A percentile compares a stretch with the other conserved stretches of the same genome.
phyloP scores from a whole-genome alignment of 306 rosid genomes.

The Fragaria nilgerrensis region DNA sequence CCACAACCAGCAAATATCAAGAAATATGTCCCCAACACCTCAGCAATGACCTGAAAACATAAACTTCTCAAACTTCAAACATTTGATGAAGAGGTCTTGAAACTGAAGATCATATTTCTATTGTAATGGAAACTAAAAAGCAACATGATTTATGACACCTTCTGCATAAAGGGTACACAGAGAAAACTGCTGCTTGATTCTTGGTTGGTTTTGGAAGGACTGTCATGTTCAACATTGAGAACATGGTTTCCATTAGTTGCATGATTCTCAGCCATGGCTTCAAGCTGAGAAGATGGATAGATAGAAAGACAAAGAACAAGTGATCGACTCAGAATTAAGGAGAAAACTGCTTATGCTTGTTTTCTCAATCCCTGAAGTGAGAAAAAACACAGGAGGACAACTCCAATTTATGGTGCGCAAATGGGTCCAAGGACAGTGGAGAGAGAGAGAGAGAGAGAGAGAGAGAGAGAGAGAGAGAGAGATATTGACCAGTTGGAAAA shows the following conservation, averaged over 20 bases:
- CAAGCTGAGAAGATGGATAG: not conserved
- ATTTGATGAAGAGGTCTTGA: not conserved
- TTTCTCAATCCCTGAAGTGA: not conserved
- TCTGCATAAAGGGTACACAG: conserved; percentile 60
- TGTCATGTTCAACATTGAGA: conserved; percentile 39
- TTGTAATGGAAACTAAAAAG: not conserved
- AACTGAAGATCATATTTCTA: not conserved
- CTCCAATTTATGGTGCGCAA: conserved; percentile 42
- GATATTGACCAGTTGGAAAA: not conserved
- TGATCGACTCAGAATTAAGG: no score
- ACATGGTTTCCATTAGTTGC: conserved; percentile 37
- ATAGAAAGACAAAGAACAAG: not conserved
- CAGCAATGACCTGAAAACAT: conserved; percentile 61
- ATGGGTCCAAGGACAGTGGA: conserved; percentile 6
- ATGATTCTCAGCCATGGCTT: conserved; percentile 49
- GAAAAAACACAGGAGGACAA: conserved; percentile 1
- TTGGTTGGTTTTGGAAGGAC: conserved; percentile 16
- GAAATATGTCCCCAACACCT: conserved; percentile 73
- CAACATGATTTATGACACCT: conserved; percentile 37
- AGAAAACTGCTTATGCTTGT: not conserved
- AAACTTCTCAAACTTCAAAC: not conserved
- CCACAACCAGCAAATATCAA: conserved; percentile 78
- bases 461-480: not conserved
- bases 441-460: not conserved
- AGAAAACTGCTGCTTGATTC: conserved; percentile 14